phyloP scores from a whole-genome alignment of 2,329 filamentous ascomycete genomes.

The Colletotrichum godetiae region DNA sequence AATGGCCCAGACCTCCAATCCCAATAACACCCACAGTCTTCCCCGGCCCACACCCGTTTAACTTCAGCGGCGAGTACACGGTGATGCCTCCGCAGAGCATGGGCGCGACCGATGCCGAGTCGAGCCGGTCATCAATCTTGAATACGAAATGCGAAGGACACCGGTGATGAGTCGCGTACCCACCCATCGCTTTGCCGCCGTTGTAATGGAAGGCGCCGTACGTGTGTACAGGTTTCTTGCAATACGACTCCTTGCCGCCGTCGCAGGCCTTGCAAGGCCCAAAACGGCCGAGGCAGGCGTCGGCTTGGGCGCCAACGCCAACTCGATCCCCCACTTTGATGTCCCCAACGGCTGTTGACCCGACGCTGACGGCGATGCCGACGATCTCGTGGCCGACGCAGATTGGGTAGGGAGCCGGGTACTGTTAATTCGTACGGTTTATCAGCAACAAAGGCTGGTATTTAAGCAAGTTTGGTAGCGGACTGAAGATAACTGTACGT shows the following conservation, averaged over 20 bases:
- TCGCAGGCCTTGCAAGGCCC: conserved; percentile 52
- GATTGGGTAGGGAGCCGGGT: conserved; percentile 33
- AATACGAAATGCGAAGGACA: conserved; percentile 58
- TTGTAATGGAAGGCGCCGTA: conserved; percentile 59
- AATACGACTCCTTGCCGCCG: conserved; percentile 54
- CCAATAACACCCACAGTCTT: conserved; percentile 76
- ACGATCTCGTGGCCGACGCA: conserved; percentile 54
- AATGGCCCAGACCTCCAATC: conserved; percentile 76
- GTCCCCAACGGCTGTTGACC: conserved; percentile 51
- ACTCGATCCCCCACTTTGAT: conserved; percentile 69
- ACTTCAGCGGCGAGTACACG: conserved; percentile 70
- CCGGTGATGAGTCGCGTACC: conserved; percentile 51
- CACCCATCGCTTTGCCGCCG: conserved; percentile 44
- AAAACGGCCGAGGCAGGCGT: conserved; percentile 54
- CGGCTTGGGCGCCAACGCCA: conserved; percentile 67
- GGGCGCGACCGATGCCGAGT: conserved; percentile 61
- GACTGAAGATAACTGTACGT: no score
- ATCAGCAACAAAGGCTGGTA: no score
- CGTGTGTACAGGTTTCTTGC: conserved; percentile 49
- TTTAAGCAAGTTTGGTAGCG: no score
- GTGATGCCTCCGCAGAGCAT: conserved; percentile 80
- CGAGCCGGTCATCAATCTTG: conserved; percentile 55
- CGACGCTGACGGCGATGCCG: conserved; percentile 56
- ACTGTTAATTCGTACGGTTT: no score
- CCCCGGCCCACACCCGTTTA: conserved; percentile 73